A percentile compares a stretch with the other conserved stretches of the same genome.
phyloP scores from a whole-genome alignment of 1,284 basidiomycete species.

The Melampsora occidentalis region DNA sequence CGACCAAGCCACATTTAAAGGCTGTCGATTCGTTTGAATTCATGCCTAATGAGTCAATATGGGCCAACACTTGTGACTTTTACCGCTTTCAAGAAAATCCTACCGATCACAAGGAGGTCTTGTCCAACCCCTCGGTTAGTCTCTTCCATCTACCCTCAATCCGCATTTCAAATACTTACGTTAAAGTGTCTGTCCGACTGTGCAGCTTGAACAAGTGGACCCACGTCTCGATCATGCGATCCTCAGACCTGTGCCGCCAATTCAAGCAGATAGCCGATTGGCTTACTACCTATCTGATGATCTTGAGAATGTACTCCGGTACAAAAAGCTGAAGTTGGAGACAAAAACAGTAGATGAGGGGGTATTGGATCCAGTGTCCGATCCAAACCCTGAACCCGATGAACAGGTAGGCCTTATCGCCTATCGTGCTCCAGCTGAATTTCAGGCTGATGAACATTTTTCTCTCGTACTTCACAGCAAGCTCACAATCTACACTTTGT shows the following conservation, averaged over 20 bases:
- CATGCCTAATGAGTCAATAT: conserved; percentile 78
- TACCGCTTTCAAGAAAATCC: conserved; percentile 85
- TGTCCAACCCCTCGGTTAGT: conserved; percentile 17
- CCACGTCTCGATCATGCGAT: conserved; percentile 29
- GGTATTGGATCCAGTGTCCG: not conserved
- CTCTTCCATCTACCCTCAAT: not conserved
- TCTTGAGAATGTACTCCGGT: conserved; percentile 7
- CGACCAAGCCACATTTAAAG: conserved; percentile 70
- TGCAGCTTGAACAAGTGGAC: conserved; percentile 10
- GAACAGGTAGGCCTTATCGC: conserved; percentile 13
- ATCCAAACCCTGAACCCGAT: conserved; percentile 7
- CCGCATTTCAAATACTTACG: not conserved
- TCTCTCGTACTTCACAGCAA: not conserved
- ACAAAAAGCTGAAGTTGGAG: conserved; percentile 19
- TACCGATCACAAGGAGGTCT: conserved; percentile 30
- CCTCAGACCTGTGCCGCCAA: conserved; percentile 17
- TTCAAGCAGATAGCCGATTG: conserved; percentile 12
- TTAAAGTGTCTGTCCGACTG: not conserved
- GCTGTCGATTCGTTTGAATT: conserved; percentile 81
- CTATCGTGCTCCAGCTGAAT: not conserved
- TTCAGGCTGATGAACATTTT: not conserved
- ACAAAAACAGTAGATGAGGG: conserved; percentile 36
- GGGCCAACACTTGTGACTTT: conserved; percentile 83
- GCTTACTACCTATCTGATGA: conserved; percentile 30
- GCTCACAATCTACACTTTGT: conserved; percentile 30